These are phyloP conservation scores for Polyrhizophydium stewartii DNA, from an alignment of 371 early-diverging fungal genomes.

Conservation along the genomic window DNA sequence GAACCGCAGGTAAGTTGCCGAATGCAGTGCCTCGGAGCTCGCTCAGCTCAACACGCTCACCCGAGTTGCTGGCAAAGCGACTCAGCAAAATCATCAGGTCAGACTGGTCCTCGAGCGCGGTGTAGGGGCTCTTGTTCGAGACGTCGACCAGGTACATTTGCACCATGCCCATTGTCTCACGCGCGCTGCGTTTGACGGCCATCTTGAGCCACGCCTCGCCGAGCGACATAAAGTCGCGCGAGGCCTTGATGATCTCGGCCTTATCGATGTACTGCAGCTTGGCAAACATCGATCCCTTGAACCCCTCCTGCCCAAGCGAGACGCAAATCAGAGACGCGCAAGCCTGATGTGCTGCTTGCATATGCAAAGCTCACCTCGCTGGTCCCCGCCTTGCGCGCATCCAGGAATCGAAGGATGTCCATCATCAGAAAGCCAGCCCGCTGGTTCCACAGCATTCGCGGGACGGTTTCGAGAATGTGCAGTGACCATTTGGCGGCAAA, in stretches of 20 bases:
- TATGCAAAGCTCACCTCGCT: background rate
- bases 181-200: constrained; percentile 23
- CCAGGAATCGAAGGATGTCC: constrained; percentile 30
- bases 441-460: constrained; percentile 36
- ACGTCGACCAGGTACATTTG: constrained; percentile 34
- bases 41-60: background rate
- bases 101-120: constrained; percentile 19
- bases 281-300: constrained; percentile 17
- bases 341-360: background rate
- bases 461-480: constrained; percentile 19
- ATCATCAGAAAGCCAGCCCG: constrained; percentile 25
- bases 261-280: constrained; percentile 30
- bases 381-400: background rate
- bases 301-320: constrained; percentile 2
- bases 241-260: constrained; percentile 23
- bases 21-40: background rate
- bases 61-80: constrained; percentile 22
- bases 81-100: constrained; percentile 24
- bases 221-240: constrained; percentile 24
- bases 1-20: background rate
- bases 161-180: constrained; percentile 37
- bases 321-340: background rate
- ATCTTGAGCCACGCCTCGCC: constrained; percentile 22
- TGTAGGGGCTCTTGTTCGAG: constrained; percentile 31
- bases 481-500: constrained; percentile 19